Evolutionary conservation across 2,329 filamentous ascomycete genomes (phyloP).

Genomic region (Cladophialophora chaetospira): DNA sequence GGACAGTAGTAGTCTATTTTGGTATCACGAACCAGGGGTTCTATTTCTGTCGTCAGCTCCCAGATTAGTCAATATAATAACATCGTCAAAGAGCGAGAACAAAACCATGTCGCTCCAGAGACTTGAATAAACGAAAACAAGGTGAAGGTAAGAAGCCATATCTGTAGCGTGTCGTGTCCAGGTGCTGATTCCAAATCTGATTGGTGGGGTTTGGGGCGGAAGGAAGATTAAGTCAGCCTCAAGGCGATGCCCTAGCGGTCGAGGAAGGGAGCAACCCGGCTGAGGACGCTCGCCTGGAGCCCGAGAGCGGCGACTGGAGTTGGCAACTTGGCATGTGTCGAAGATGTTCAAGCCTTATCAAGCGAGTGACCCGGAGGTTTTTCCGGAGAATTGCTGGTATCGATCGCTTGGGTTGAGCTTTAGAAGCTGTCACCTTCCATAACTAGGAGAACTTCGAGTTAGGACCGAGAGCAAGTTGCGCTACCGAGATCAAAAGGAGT

Average conservation of each 20-base stretch:
- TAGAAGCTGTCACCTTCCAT: neutral
- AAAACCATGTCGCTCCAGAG: no score
- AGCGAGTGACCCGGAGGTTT: conserved; percentile 7
- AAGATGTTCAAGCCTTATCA: neutral
- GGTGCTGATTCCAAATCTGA: conserved; percentile 9
- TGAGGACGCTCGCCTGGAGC: conserved; percentile 9
- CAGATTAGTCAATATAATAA: no score
- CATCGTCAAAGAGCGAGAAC: no score
- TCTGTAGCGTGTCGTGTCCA: neutral
- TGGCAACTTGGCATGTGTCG: neutral
- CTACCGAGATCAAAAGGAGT: conserved; percentile 14
- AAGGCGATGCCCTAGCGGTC: neutral
- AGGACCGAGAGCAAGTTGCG: neutral
- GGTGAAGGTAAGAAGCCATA: neutral
- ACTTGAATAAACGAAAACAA: no score
- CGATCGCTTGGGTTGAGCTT: conserved; percentile 2
- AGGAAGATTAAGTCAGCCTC: conserved; percentile 21
- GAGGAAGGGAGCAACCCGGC: neutral
- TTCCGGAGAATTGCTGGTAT: conserved; percentile 11
- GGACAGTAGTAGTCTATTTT: neutral
- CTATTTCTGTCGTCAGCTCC: neutral
- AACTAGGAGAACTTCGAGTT: neutral
- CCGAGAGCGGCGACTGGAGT: conserved; percentile 10
- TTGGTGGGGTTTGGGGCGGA: conserved; percentile 7
- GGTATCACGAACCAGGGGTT: neutral